Evolutionary conservation across 805 yeast species (phyloP).

Genomic region (Hanseniaspora guilliermondii): DNA sequence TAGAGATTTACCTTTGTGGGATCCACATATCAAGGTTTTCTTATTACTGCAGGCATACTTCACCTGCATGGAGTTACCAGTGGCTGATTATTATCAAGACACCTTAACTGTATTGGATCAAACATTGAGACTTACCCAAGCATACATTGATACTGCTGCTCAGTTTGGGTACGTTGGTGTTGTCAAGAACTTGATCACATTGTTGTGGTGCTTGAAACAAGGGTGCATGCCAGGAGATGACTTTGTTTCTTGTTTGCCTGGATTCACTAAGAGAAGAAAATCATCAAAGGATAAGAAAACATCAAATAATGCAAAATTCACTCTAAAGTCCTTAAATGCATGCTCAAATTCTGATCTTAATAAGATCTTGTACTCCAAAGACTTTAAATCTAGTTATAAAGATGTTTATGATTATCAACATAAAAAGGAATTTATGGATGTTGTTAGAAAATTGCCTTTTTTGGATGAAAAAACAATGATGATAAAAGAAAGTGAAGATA

Average conservation of each 20-base stretch:
- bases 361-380: constrained; percentile 8
- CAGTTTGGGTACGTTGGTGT: constrained; percentile 63
- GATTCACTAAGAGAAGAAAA: constrained; percentile 27
- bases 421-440: constrained; percentile 38
- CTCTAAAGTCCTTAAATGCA: constrained; percentile 26
- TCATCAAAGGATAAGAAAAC: constrained; percentile 18
- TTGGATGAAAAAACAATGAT: constrained; percentile 31
- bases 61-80: constrained; percentile 70
- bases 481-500: constrained; percentile 28
- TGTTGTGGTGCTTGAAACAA: constrained; percentile 83
- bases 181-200: constrained; percentile 46
- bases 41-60: constrained; percentile 74
- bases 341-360: constrained; percentile 34
- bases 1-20: constrained; percentile 59
- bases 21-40: constrained; percentile 71
- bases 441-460: constrained; percentile 50
- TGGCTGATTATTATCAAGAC: constrained; percentile 91
- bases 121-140: constrained; percentile 84
- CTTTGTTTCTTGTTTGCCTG: constrained; percentile 37
- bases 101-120: constrained; percentile 89
- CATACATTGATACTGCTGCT: constrained; percentile 77
- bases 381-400: constrained; percentile 17
- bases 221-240: constrained; percentile 76
- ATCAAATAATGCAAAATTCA: background rate
- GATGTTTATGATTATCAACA: constrained; percentile 34